Conservation (phyloP, 2,329 filamentous ascomycete species). For the Cladophialophora chaetospira region DNA sequence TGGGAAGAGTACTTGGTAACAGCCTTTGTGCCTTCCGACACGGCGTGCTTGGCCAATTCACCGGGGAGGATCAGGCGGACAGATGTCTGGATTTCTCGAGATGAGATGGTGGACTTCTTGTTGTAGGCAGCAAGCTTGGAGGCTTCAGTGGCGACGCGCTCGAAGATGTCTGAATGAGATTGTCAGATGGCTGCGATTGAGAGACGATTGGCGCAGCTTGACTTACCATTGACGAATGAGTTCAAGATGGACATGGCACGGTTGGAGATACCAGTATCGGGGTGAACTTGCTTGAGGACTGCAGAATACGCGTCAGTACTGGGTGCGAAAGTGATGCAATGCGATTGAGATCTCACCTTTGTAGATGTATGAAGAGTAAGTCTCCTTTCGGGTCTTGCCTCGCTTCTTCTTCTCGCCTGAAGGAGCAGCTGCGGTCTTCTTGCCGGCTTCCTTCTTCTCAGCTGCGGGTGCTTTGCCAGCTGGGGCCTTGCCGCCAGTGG, state of each 20-base stretch:
- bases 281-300: conserved; percentile 99
- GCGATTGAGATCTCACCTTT: conserved; percentile 69
- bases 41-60: conserved; percentile 98
- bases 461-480: conserved; percentile 73
- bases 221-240: conserved; percentile 97
- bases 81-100: conserved; percentile 98
- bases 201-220: conserved; percentile 14
- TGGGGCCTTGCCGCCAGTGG: conserved; percentile 87
- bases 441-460: conserved; percentile 99
- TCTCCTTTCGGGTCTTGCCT: conserved; percentile 99
- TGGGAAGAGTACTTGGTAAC: conserved; percentile 99
- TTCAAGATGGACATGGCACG: conserved; percentile 99
- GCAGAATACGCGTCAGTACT: conserved; percentile 43
- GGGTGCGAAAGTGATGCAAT: conserved; percentile 17
- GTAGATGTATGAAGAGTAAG: conserved; percentile 99
- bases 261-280: conserved; percentile 99
- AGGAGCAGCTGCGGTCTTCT: conserved; percentile 86
- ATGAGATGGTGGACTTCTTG: conserved; percentile 99
- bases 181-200: conserved; percentile 8
- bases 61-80: conserved; percentile 96
- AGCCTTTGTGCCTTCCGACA: conserved; percentile 99
- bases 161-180: conserved; percentile 80
- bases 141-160: conserved; percentile 97
- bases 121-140: conserved; percentile 99
- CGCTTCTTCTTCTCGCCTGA: conserved; percentile 99